Evolutionary conservation across 2,329 filamentous ascomycete genomes (phyloP).

Genomic region (Zasmidium cellare): DNA sequence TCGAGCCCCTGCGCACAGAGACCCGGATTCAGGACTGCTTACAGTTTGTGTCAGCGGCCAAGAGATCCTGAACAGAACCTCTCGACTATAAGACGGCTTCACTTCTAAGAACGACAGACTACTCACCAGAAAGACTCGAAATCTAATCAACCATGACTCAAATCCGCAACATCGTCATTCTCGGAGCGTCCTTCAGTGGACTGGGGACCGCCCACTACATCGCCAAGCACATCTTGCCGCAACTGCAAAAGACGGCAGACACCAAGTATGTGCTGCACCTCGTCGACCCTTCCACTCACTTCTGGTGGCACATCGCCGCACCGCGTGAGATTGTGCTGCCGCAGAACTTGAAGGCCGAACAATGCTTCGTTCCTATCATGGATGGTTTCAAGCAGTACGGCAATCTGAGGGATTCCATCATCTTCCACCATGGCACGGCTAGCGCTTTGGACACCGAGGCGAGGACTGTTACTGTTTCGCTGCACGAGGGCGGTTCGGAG

Average conservation of each 20-base stretch:
- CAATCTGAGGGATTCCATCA: slow-evolving; percentile 33
- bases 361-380: slow-evolving; percentile 52
- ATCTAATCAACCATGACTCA: slow-evolving; percentile 30
- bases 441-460: slow-evolving; percentile 46
- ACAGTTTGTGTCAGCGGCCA: too few species aligned
- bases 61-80: too few species aligned
- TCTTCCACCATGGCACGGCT: slow-evolving; percentile 52
- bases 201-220: slow-evolving; percentile 55
- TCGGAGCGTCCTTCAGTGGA: slow-evolving; percentile 57
- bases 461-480: slow-evolving; percentile 47
- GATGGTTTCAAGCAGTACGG: slow-evolving; percentile 54
- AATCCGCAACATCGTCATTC: slow-evolving; percentile 49
- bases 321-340: slow-evolving; percentile 55
- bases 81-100: too few species aligned
- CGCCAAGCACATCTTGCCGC: slow-evolving; percentile 53
- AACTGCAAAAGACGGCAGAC: slow-evolving; percentile 30
- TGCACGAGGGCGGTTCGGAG: slow-evolving; percentile 30
- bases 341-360: slow-evolving; percentile 46
- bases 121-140: not conserved
- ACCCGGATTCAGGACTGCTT: too few species aligned
- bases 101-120: too few species aligned
- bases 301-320: slow-evolving; percentile 55
- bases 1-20: too few species aligned
- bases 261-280: slow-evolving; percentile 54
- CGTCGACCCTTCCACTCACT: slow-evolving; percentile 54